phyloP scores from a whole-genome alignment of 1,284 basidiomycete genomes.

The Phaffia rhodozyma region DNA sequence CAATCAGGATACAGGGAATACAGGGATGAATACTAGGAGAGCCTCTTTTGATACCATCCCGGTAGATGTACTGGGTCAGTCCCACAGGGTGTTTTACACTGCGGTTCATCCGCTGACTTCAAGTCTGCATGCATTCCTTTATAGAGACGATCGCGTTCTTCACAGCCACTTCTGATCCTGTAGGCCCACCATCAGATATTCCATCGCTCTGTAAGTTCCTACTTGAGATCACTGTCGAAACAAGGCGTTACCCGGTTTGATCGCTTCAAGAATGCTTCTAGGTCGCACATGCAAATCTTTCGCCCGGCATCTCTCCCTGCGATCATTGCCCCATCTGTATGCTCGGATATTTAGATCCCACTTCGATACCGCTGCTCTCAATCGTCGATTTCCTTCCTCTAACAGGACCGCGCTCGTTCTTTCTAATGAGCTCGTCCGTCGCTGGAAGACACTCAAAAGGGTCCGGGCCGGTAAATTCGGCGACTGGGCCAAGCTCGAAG shows the following conservation, averaged over 20 bases:
- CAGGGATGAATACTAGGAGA: too few relatives aligned
- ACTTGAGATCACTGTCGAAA: too few relatives aligned
- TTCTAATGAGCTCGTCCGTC: conserved; percentile 17
- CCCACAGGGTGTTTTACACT: too few relatives aligned
- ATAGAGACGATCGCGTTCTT: conserved; percentile 9
- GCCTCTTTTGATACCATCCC: too few relatives aligned
- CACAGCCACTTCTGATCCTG: background rate
- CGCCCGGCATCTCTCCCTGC: conserved; percentile 35
- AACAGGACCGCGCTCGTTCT: conserved; percentile 20
- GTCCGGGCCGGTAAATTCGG: background rate
- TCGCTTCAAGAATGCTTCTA: conserved; percentile 27
- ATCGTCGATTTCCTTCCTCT: conserved; percentile 43
- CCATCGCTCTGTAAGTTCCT: background rate
- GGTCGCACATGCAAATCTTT: conserved; percentile 42
- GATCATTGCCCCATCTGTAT: conserved; percentile 47
- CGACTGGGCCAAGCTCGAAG: background rate
- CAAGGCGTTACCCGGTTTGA: too few relatives aligned
- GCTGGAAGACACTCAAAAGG: conserved; percentile 14
- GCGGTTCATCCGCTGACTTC: too few relatives aligned
- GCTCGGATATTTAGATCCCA: conserved; percentile 47
- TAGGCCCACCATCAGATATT: background rate
- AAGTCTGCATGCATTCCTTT: too few relatives aligned
- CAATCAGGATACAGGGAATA: too few relatives aligned
- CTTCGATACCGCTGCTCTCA: conserved; percentile 49
- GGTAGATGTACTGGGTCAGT: too few relatives aligned